phyloP scores from a whole-genome alignment of 768 basidiomycete species.

The Nidula microcarpa region DNA sequence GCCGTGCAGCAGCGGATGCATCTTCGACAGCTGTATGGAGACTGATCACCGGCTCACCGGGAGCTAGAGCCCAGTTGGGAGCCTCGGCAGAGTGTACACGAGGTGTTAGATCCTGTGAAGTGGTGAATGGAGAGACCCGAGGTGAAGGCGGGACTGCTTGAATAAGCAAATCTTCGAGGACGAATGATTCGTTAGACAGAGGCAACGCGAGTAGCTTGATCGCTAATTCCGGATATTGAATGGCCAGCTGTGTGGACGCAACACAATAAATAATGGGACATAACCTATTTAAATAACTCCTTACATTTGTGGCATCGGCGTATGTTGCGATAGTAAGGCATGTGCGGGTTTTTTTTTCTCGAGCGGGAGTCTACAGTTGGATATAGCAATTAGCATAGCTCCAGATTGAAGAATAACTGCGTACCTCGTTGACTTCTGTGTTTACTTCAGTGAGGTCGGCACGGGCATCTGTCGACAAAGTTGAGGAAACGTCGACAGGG shows the following conservation, averaged over 20 bases:
- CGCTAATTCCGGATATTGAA: constrained; percentile 27
- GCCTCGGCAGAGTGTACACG: not conserved
- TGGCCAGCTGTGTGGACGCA: constrained; percentile 23
- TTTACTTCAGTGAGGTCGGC: no score
- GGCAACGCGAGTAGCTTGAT: constrained; percentile 25
- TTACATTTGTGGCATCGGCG: constrained; percentile 36
- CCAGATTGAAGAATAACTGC: no score
- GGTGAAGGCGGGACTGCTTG: not conserved
- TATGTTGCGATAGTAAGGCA: constrained; percentile 25
- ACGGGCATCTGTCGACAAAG: no score
- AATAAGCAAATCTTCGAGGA: constrained; percentile 1
- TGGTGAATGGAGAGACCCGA: not conserved
- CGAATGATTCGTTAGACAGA: constrained; percentile 11
- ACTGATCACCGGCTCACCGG: constrained; percentile 14
- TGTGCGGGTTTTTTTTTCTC: constrained; percentile 1
- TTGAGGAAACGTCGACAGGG: not conserved
- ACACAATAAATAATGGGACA: not conserved
- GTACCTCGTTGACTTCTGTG: no score
- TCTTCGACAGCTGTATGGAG: no score
- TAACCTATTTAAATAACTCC: constrained; percentile 2
- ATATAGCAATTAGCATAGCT: no score
- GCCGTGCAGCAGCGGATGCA: no score
- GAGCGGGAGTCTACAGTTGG: no score
- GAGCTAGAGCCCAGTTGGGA: constrained; percentile 31
- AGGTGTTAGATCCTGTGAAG: not conserved